These are phyloP conservation scores for Cylindricascospora bacillispora DNA, from an alignment of 1,139 yeast species.

Conservation along the genomic window DNA sequence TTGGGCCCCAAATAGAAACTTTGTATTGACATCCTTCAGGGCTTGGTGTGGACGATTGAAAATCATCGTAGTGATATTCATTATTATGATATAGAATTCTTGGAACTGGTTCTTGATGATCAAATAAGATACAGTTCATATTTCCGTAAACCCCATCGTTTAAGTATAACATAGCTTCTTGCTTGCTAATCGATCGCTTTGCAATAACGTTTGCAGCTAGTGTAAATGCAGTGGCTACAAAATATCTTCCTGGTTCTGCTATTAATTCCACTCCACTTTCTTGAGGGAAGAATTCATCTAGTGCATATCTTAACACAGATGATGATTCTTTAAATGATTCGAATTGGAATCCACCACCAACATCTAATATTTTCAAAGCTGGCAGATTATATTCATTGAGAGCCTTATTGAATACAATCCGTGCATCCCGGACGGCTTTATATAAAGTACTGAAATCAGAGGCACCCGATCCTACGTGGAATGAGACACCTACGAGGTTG, in stretches of 20 bases:
- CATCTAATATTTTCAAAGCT: constrained; percentile 42
- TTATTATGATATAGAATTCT: constrained; percentile 46
- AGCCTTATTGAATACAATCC: constrained; percentile 54
- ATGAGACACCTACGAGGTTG: constrained; percentile 72
- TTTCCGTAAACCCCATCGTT: constrained; percentile 96
- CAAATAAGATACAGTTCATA: constrained; percentile 84
- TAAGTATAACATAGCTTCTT: constrained; percentile 47
- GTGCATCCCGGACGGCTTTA: constrained; percentile 65
- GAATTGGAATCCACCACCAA: constrained; percentile 87
- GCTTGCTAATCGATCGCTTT: constrained; percentile 35
- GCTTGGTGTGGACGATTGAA: constrained; percentile 9
- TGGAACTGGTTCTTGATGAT: constrained; percentile 75
- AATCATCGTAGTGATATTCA: constrained; percentile 34
- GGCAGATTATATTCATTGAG: constrained; percentile 14
- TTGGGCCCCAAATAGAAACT: constrained; percentile 93
- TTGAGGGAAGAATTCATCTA: constrained; percentile 47
- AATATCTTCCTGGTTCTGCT: constrained; percentile 92
- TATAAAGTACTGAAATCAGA: constrained; percentile 55
- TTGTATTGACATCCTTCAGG: constrained; percentile 17
- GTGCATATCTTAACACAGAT: constrained; percentile 40
- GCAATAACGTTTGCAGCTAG: constrained; percentile 80
- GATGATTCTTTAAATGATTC: constrained; percentile 56
- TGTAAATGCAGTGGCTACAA: constrained; percentile 78
- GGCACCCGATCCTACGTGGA: constrained; percentile 95
- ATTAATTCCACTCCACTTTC: constrained; percentile 41